Base-by-base conservation (phyloP, 306 rosid species). In the Cucumis cinereus region DNA sequence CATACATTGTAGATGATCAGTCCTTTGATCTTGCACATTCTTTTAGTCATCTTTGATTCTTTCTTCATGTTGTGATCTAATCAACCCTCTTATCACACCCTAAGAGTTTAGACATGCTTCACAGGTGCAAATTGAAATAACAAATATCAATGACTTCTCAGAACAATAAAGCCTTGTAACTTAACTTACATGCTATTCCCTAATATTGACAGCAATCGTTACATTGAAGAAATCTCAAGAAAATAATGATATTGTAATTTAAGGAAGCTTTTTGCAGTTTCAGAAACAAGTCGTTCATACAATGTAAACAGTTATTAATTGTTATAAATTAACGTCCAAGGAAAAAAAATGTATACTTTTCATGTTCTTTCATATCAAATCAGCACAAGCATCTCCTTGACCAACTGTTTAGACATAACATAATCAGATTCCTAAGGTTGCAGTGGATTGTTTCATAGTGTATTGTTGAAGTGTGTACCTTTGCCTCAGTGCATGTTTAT, bases 21-120 rank as follows among this genome's bases (percentile, higher is more conserved):
- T 71, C 58, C 43, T 26, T 71, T 49, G 55, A 13, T 71, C 59
- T 71, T 49, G 76, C 59, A 71, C 59, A 71, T 71, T 71, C 55
- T 23, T 69, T 50, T 49, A 71, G 76, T 71, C 57, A 23, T 71
- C 41, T 30, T 30, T 30, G 35, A 30, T 30, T 30, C 35, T 47
- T 70, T 62, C 20, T 16, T 71, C 75, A 23, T 47, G 57, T 13
- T 47, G 22, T 26, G 12, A 50, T 71, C 76, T 1, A 71, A 71
- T 71, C 33, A 71, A 26, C 33, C 76, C 8, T 35, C 75, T 47
- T 16, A 6, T 26, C 17, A 23, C 50, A 68, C 13, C 40, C 14
- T 28, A 43, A 17, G 15, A 33, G 70, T 35, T 63, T 30, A 43
- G 55, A 68, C 74, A 22, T 68, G 35, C 74, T 45, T 43, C 74